Base-by-base conservation (phyloP, 2,329 filamentous ascomycete genomes). In the Diaporthe sp. region DNA sequence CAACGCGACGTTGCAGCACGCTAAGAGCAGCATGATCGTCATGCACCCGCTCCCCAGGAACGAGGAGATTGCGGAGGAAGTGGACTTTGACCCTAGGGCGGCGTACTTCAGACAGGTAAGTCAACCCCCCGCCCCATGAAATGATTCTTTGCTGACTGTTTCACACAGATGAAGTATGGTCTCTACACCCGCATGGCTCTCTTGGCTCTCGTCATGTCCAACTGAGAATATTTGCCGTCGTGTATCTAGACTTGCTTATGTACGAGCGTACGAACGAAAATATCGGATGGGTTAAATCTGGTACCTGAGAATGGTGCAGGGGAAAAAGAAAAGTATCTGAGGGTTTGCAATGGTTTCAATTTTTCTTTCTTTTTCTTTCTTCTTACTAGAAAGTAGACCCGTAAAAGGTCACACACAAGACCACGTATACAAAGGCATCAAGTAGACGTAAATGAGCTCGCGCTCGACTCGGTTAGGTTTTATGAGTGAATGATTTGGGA, bases 41-140 rank as follows among this genome's bases (percentile, higher is more conserved):
- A 92, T 99, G 92, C 97, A 99, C 86, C 97, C 97, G 75, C 89
- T 99, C 81, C 97, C 97, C 55, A 91, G 97, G 81, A 98, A 98
- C 82, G 92, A 94, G 79, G 97, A 99, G 89, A 93, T 99, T 82
- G 92, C 93, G 46, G 95, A 97, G 86, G 97, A 99, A 88, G 95
- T 99, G 67, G 97, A 99, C 86, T 98, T 97, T 87, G 97, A 99
- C 87, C 95, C 97, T 83, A 89, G 97, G 80, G 97, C 97, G 75
- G 96, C 97, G 74, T 99, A 99, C 88, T 99, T 99, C 87, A 92
- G 97, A 94, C 97, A 99, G 94, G 96, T 98, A 87, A 92, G 94
- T 90, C n/a, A 44, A 37, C 17, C 67, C 53, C 51, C 4, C 12
- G 15, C 0, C 72, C 25, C 9, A 78, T 79, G 88, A 91, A 84